Evolutionary conservation across 1,139 yeast genomes (phyloP), one percentile per base, ranked within the genome.

Genomic region (Geotrichum reessii): DNA sequence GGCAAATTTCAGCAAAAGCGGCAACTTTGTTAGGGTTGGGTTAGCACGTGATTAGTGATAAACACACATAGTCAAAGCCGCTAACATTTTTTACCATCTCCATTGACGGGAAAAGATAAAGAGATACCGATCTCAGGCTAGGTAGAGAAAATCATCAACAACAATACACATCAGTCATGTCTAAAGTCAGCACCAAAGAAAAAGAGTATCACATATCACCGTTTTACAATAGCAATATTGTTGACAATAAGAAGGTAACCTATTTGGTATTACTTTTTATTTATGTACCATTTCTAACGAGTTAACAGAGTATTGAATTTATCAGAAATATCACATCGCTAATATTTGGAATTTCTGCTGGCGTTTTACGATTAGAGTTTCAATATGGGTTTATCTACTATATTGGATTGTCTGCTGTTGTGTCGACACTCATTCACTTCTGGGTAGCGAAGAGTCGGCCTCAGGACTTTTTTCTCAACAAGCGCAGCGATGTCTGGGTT

Each of bases 311-410:
- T 54, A 70, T 84, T 33, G 80, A 79, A 56, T 78, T 78, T 62
- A 74, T 86, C 12, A 83, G 85, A 59, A 93, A 87, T 68, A 76
- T 85, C 11, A 80, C 87, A 57, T 80, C 90, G 17, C 75, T 89
- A 56, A 78, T 81, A 1, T 77, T 83, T 56, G 96, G 96, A 1
- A 73, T 84, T 1, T 84, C 83, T 6, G 85, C 91, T 0, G 96
- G 96, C 0, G 79, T 86, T 24, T 73, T 88, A 53, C 83, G 86
- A 53, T 73, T 88, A 53, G 90, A 87, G 66, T 82, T 93, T 0
- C 64, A 77, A 37, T 62, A 76, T 52, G 96, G 96, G 9, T 81
- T 87, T 64, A 64, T 74, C 4, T 81, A 85, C 69, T 89, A 86
- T 66, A 55, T 82, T 1, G 67, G 72, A 1, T 80, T 86, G 2